phyloP scores from a whole-genome alignment of 192 early-diverging fungal species.

The Coemansia sp. region DNA sequence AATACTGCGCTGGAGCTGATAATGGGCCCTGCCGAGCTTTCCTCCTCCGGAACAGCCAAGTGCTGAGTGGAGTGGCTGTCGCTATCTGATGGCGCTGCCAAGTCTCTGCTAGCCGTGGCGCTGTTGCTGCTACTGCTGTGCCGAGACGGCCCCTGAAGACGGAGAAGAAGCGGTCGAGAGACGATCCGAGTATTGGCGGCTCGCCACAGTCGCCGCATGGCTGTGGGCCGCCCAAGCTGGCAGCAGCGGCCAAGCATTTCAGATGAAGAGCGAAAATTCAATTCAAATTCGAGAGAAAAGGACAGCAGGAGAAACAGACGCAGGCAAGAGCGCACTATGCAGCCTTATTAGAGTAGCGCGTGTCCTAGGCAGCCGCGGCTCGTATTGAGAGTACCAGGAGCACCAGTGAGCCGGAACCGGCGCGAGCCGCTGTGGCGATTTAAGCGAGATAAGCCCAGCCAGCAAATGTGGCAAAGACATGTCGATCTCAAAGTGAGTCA shows the following conservation, averaged over 20 bases:
- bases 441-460: background rate
- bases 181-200: background rate
- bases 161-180: background rate
- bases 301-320: background rate
- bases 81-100: background rate
- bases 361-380: background rate
- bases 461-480: background rate
- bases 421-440: slow-evolving; percentile 2
- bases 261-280: background rate
- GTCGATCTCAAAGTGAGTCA: background rate
- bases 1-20: slow-evolving; percentile 41
- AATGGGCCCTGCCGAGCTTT: background rate
- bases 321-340: too few species aligned
- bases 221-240: background rate
- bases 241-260: background rate
- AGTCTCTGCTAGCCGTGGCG: background rate
- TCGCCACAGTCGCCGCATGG: background rate
- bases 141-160: background rate
- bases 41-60: background rate
- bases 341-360: too few species aligned
- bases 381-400: background rate
- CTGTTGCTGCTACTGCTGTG: background rate
- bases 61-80: background rate
- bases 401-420: background rate
- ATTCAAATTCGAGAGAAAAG: background rate